These are phyloP conservation scores for Dioszegia hungarica DNA, from an alignment of 768 basidiomycete genomes.

Conservation along the genomic window DNA sequence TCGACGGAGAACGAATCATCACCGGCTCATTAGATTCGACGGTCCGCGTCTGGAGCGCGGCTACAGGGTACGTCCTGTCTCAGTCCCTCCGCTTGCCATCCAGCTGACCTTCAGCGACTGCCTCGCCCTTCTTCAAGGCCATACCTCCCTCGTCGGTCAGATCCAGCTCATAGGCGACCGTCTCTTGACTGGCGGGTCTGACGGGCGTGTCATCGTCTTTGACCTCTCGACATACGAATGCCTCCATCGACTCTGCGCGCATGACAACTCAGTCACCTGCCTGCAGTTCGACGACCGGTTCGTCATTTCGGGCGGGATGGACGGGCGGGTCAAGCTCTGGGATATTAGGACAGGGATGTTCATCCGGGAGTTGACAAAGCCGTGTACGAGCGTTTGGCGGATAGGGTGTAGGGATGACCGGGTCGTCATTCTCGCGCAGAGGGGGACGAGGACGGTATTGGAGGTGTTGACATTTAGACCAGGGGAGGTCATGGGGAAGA, in stretches of 20 bases:
- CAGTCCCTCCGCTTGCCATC: constrained; percentile 72
- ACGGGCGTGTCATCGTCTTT: constrained; percentile 77
- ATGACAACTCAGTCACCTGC: constrained; percentile 78
- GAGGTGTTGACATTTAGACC: constrained; percentile 66
- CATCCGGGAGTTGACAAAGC: constrained; percentile 71
- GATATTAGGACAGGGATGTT: constrained; percentile 57
- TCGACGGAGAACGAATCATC: constrained; percentile 74
- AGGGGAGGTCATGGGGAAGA: constrained; percentile 18
- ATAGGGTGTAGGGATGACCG: constrained; percentile 67
- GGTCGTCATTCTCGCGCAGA: constrained; percentile 74
- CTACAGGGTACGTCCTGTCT: constrained; percentile 72
- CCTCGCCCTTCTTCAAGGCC: constrained; percentile 77
- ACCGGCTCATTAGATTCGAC: constrained; percentile 92
- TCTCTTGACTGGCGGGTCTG: constrained; percentile 79
- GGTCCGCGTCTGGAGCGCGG: constrained; percentile 82
- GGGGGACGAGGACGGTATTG: constrained; percentile 74
- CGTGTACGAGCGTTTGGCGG: constrained; percentile 72
- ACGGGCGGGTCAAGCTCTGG: constrained; percentile 63
- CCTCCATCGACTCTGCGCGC: constrained; percentile 67
- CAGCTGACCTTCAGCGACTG: constrained; percentile 64
- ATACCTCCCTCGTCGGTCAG: constrained; percentile 87
- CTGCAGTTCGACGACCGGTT: constrained; percentile 80
- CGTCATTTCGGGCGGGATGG: constrained; percentile 71
- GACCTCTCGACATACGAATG: constrained; percentile 50
- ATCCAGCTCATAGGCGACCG: constrained; percentile 64